Evolutionary conservation across 108 stramenopile genomes (phyloP).

Genomic region (Pseudonitzschia pungens): DNA sequence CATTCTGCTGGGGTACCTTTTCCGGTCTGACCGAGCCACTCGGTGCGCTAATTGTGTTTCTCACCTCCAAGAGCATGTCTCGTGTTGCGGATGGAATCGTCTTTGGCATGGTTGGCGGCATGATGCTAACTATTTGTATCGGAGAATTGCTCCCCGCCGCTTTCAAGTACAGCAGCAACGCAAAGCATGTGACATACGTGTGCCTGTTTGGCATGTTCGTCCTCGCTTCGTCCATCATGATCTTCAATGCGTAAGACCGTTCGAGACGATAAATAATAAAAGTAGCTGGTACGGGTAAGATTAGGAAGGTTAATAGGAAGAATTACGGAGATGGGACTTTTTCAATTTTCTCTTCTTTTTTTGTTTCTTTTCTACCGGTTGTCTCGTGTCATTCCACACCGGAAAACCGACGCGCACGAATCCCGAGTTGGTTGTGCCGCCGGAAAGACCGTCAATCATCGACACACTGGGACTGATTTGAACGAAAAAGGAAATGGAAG

Average conservation of each 20-base stretch:
- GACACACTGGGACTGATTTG: too few relatives aligned
- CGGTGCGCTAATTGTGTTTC: constrained; percentile 81
- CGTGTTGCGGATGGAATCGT: constrained; percentile 60
- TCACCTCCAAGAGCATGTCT: constrained; percentile 43
- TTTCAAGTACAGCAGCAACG: constrained; percentile 88
- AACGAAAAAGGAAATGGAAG: too few relatives aligned
- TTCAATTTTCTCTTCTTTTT: too few relatives aligned
- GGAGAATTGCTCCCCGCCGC: constrained; percentile 93
- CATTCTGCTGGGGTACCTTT: constrained; percentile 76
- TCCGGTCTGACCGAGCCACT: constrained; percentile 74
- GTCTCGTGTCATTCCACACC: too few relatives aligned
- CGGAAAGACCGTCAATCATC: too few relatives aligned
- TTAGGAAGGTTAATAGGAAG: too few relatives aligned
- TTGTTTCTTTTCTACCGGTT: too few relatives aligned
- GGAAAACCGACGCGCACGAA: too few relatives aligned
- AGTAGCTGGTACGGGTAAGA: too few relatives aligned
- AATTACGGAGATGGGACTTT: too few relatives aligned
- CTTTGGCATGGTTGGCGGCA: constrained; percentile 86
- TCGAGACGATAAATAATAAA: too few relatives aligned
- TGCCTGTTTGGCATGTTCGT: constrained; percentile 88
- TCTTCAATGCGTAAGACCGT: constrained; percentile 61
- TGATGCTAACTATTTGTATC: constrained; percentile 88
- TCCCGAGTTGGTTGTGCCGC: too few relatives aligned
- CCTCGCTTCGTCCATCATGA: constrained; percentile 85
- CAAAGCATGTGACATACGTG: constrained; percentile 78